Evolutionary conservation across 1,139 yeast species (phyloP).

Genomic region (Saccharomycopsis crataegensis): DNA sequence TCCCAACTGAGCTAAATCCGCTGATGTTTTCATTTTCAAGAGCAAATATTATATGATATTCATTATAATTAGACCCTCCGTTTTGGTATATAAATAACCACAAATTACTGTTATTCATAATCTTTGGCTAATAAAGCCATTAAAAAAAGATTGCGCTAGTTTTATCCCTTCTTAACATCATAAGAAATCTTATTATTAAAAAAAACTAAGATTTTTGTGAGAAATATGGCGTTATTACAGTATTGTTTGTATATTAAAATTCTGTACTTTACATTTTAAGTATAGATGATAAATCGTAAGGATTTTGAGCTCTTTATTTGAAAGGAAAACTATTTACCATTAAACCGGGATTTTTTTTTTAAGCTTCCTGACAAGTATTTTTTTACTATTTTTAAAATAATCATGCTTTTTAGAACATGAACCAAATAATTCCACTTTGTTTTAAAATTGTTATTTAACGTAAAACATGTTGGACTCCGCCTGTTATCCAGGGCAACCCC

Average conservation of each 20-base stretch:
- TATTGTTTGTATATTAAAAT: no score
- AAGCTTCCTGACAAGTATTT: neutral
- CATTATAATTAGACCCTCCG: neutral
- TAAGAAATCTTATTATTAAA: neutral
- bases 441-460: neutral
- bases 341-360: no score
- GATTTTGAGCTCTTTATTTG: no score
- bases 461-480: neutral
- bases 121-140: neutral
- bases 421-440: neutral
- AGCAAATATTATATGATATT: no score
- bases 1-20: slow-evolving; percentile 80
- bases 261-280: no score
- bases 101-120: neutral
- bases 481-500: neutral
- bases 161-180: neutral
- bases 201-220: no score
- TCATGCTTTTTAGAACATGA: neutral
- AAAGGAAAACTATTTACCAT: no score
- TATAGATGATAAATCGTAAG: no score
- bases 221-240: no score
- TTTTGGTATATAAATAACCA: neutral
- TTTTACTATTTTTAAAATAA: neutral
- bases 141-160: neutral
- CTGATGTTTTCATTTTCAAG: neutral